phyloP scores from a whole-genome alignment of 2,329 filamentous ascomycete genomes.

The Xylariomycetidae sp. region DNA sequence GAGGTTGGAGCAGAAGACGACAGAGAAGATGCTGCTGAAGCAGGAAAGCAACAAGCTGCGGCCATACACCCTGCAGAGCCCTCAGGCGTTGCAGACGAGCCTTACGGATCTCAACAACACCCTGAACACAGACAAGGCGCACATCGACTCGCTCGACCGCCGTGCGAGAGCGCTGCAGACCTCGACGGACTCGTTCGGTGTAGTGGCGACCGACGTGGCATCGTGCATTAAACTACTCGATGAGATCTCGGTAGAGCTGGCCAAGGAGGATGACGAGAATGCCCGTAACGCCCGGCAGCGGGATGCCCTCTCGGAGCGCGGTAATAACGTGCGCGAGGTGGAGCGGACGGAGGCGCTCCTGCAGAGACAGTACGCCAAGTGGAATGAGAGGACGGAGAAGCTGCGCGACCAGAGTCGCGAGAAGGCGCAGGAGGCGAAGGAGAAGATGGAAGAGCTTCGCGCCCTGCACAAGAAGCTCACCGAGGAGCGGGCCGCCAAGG shows the following conservation, averaged over 20 bases:
- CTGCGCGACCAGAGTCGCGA: slow-evolving; percentile 74
- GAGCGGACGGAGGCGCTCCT: slow-evolving; percentile 83
- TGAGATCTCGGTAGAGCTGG: slow-evolving; percentile 77
- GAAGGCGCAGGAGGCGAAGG: slow-evolving; percentile 75
- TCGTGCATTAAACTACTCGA: slow-evolving; percentile 85
- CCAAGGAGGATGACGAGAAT: slow-evolving; percentile 88
- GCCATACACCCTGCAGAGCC: slow-evolving; percentile 88
- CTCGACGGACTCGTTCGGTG: slow-evolving; percentile 80
- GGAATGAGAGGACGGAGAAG: slow-evolving; percentile 81
- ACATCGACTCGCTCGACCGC: slow-evolving; percentile 84
- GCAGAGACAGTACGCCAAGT: slow-evolving; percentile 77
- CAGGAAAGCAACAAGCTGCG: slow-evolving; percentile 86
- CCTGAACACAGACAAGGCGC: slow-evolving; percentile 70
- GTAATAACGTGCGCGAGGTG: slow-evolving; percentile 86
- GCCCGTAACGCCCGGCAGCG: slow-evolving; percentile 74
- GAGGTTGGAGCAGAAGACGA: slow-evolving; percentile 66
- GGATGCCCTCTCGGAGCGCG: slow-evolving; percentile 81
- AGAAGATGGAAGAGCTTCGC: slow-evolving; percentile 85
- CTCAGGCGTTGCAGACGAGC: slow-evolving; percentile 74
- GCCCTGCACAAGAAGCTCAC: slow-evolving; percentile 74
- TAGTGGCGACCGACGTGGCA: slow-evolving; percentile 80
- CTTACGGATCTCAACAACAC: slow-evolving; percentile 78
- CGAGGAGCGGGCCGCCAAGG: slow-evolving; percentile 81
- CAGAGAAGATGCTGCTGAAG: slow-evolving; percentile 63
- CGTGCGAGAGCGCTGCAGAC: slow-evolving; percentile 87